A percentile compares a stretch with the other conserved stretches of the same genome.
Conservation (phyloP, 129 eudicot species). For the Saposhnikovia divaricata region DNA sequence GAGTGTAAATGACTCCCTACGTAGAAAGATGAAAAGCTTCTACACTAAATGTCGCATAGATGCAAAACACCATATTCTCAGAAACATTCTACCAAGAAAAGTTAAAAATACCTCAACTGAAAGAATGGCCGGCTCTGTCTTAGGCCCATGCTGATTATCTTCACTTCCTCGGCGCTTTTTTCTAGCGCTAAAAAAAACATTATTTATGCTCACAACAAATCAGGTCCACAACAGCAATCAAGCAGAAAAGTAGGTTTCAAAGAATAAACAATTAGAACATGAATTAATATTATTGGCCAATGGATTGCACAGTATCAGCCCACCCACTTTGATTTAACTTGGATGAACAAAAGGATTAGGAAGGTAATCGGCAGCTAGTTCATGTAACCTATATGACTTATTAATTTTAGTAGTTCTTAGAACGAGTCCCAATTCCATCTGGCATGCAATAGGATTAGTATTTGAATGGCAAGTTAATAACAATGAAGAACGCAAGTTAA, state of each 20-base stretch:
- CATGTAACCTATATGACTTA: background rate
- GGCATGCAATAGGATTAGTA: background rate
- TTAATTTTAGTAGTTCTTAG: background rate
- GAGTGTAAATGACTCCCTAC: background rate
- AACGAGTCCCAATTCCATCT: background rate
- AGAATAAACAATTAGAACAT: background rate
- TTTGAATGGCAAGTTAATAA: no score
- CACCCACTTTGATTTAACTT: background rate
- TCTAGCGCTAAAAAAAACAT: conserved; percentile 19
- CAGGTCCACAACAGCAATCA: background rate
- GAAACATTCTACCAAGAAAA: background rate
- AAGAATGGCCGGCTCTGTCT: conserved; percentile 78
- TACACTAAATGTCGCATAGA: background rate
- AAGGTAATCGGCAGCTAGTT: background rate
- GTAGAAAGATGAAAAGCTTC: background rate
- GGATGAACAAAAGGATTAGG: background rate
- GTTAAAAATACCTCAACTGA: conserved; percentile 77
- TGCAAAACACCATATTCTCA: background rate
- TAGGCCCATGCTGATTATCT: conserved; percentile 41
- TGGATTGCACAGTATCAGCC: background rate
- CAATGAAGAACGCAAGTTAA: background rate
- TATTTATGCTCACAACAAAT: background rate
- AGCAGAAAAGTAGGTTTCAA: background rate
- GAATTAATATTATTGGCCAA: background rate
- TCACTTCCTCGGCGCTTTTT: conserved; percentile 48